Percentiles rank a stretch among this genome's conserved stretches.
Evolutionary conservation across 2,329 filamentous ascomycete genomes (phyloP).

Genomic region (Phialophora expanda): DNA sequence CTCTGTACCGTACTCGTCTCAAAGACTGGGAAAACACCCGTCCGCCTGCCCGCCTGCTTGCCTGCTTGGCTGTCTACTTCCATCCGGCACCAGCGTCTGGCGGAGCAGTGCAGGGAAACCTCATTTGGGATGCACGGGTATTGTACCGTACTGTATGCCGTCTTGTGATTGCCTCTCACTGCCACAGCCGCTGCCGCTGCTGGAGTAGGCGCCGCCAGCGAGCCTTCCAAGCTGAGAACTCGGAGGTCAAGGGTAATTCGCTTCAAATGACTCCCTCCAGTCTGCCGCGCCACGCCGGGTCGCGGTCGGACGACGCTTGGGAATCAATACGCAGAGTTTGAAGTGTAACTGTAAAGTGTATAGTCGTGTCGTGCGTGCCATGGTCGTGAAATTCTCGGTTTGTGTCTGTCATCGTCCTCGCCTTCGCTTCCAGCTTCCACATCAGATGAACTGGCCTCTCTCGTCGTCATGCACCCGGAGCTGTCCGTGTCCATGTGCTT

Average conservation of each 20-base stretch:
- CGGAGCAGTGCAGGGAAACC: background rate
- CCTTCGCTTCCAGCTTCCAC: background rate
- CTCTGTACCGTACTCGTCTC: no score
- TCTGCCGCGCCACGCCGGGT: no score
- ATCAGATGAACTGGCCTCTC: conserved; percentile 14
- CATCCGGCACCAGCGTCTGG: background rate
- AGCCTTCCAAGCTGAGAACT: background rate
- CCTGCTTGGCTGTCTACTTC: background rate
- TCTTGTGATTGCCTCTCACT: background rate
- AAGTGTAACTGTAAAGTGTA: background rate
- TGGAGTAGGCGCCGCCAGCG: background rate
- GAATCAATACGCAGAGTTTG: background rate
- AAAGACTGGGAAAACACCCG: no score
- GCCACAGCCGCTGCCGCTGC: background rate
- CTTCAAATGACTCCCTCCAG: background rate
- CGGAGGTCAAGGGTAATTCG: background rate
- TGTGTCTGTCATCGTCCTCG: background rate
- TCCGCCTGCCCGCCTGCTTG: background rate
- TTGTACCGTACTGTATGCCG: background rate
- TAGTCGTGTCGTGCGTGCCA: background rate
- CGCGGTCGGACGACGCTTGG: background rate
- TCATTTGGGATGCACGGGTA: background rate
- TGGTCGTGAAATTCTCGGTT: background rate
- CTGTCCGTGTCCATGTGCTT: conserved; percentile 22
- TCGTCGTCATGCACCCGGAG: conserved; percentile 16